phyloP scores from a whole-genome alignment of 331 rosid species.

The Malus hybrid region DNA sequence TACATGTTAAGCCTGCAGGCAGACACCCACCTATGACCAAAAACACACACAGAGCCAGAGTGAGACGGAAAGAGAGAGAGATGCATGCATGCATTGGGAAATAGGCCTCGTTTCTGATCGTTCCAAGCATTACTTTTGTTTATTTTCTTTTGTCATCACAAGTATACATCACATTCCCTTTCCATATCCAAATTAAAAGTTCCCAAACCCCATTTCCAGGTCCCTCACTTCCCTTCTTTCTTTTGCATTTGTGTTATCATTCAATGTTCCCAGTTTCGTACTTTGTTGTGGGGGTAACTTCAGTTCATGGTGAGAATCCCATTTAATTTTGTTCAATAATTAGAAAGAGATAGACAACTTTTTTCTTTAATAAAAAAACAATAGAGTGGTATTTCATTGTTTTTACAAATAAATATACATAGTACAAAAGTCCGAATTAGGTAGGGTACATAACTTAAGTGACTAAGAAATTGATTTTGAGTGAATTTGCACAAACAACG shows the following conservation, averaged over 20 bases:
- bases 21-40: background rate
- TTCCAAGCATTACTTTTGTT: background rate
- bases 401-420: no score
- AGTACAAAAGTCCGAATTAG: no score
- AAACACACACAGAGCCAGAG: background rate
- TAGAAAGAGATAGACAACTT: background rate
- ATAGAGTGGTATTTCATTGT: no score
- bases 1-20: conserved; percentile 4
- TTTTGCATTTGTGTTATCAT: background rate
- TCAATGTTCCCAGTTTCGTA: background rate
- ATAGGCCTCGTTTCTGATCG: conserved; percentile 1
- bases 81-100: conserved; percentile 5
- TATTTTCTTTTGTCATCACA: background rate
- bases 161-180: background rate
- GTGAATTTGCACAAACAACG: no score
- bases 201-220: background rate
- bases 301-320: background rate
- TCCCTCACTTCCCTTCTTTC: background rate
- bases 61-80: background rate
- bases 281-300: background rate
- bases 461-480: no score
- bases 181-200: background rate
- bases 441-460: no score
- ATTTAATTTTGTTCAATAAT: background rate
- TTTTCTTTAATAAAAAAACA: no score